Evolutionary conservation across 2,329 filamentous ascomycete species (phyloP), one percentile per base, ranked within the genome.

Genomic region (Lojkania enalia): DNA sequence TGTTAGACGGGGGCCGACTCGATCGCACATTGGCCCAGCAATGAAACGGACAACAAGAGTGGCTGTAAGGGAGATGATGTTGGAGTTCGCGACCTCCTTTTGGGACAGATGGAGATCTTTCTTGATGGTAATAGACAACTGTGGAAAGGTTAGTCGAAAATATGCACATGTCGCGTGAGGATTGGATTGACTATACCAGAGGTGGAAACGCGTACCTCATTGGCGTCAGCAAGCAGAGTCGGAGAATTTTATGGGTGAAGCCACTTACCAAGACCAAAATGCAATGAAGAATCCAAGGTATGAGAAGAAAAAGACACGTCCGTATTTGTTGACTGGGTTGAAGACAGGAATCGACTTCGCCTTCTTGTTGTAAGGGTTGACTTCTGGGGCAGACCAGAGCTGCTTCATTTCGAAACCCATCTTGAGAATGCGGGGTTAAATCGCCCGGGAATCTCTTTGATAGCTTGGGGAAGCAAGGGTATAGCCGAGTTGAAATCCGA

Each of bases 291-390:
- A 94, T 2, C 88, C 88, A 36, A 90, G 79, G 84, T 88, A 94
- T 1, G 87, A 87, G 73, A 95, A 95, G 76, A 91, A 90, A 71
- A 95, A 95, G 0, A 94, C 90, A 5, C 90, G 81, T 27, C 90
- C 90, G 74, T 96, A 90, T 57, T 84, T 74, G 67, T 95, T 80
- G 58, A 91, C 64, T 0, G 86, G 81, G 67, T 95, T 95, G 50
- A 96, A 74, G 16, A 88, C 67, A 0, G 90, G 90, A 35, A 96
- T 82, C 0, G 87, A 87, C 48, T 80, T 83, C 42, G 90, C 90
- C 69, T 96, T 96, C 46, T 80, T 79, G 74, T 86, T 96, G 73
- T 90, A 80, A 7, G 90, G 88, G 68, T 95, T 95, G 72, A 95
- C 73, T 66, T 87, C 82, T 30, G 90, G 89, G 21, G 81, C 77